Evolutionary conservation across 2,329 filamentous ascomycete species (phyloP), one percentile per base, ranked within the genome.

Genomic region (Ophiobolus disseminans): DNA sequence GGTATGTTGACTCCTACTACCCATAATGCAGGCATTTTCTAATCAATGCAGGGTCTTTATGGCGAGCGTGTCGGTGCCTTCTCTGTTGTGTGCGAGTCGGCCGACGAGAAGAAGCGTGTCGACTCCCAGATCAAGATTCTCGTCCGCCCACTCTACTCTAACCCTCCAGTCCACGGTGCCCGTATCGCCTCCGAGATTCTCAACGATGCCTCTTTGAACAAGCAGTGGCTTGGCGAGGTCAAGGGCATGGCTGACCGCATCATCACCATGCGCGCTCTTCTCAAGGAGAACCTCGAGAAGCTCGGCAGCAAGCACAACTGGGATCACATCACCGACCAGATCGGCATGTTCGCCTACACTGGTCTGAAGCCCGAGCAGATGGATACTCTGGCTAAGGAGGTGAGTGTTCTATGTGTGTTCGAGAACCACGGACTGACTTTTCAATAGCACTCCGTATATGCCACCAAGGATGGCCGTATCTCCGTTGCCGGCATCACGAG

Each of bases 291-390:
- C 81, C 86, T 99, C 46, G 90, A 97, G 85, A 87, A 89, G 77
- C 86, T 97, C 55, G 93, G 93, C 73, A 94, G 89, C 82, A 91
- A 91, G 84, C 91, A 95, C 78, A 90, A 97, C 82, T 99, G 94
- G 94, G 90, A 88, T 75, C 94, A 99, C 83, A 99, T 99, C 78
- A 97, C 94, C 63, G 92, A 83, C 78, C 73, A 84, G 85, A 99
- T 99, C 69, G 94, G 94, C 80, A 99, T 99, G 94, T 99, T 99
- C 73, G 93, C 94, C 65, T 99, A 96, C 84, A 99, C 94, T 42
- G 94, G 94, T 55, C 81, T 99, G 68, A 93, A 82, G 66, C 80
- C 92, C 45, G 87, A 93, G 78, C 89, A 97, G 80, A 97, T 97
- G 90, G 89, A 93, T 46, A 80, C 80, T 68, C 82, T 99, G 55